Conservation (phyloP, 129 eudicot genomes). For the Arctium minus region DNA sequence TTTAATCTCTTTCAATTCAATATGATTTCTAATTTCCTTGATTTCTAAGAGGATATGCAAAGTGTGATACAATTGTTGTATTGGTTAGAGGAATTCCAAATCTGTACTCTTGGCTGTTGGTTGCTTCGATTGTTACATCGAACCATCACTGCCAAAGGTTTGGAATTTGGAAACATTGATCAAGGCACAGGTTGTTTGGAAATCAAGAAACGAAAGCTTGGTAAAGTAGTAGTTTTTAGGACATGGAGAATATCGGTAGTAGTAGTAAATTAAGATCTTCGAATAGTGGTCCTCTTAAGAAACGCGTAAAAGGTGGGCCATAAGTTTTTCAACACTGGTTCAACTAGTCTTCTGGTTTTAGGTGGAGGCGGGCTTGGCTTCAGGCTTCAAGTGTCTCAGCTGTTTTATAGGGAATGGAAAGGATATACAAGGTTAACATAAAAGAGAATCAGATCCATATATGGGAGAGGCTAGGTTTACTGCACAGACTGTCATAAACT, state of each 20-base stretch:
- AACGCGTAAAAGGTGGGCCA: slow-evolving; percentile 63
- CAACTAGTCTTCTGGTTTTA: slow-evolving; percentile 90
- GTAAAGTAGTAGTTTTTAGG: slow-evolving; percentile 50
- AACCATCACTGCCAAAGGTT: slow-evolving; percentile 13
- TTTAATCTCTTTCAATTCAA: too few species aligned
- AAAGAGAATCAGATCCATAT: slow-evolving; percentile 47
- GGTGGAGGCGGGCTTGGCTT: slow-evolving; percentile 63
- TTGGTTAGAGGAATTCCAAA: too few species aligned
- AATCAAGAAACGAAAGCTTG: slow-evolving; percentile 53
- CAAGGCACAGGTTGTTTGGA: slow-evolving; percentile 65
- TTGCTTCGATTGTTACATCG: too few species aligned
- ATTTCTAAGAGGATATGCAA: too few species aligned
- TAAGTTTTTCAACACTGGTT: slow-evolving; percentile 56
- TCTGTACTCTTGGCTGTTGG: too few species aligned
- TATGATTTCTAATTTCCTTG: too few species aligned
- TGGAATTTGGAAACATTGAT: slow-evolving; percentile 43
- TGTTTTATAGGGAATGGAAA: slow-evolving; percentile 74
- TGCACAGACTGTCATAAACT: slow-evolving; percentile 24
- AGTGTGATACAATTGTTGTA: too few species aligned
- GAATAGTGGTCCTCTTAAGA: slow-evolving; percentile 56
- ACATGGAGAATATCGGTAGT: slow-evolving; percentile 41
- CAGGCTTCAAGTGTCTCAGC: slow-evolving; percentile 85
- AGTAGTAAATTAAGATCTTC: slow-evolving; percentile 51
- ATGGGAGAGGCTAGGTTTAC: slow-evolving; percentile 43
- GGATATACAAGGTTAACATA: slow-evolving; percentile 67